These are phyloP conservation scores for Lunularia cruciata DNA, from an alignment of 225 moss, liverwort and hornwort species.

Conservation along the genomic window DNA sequence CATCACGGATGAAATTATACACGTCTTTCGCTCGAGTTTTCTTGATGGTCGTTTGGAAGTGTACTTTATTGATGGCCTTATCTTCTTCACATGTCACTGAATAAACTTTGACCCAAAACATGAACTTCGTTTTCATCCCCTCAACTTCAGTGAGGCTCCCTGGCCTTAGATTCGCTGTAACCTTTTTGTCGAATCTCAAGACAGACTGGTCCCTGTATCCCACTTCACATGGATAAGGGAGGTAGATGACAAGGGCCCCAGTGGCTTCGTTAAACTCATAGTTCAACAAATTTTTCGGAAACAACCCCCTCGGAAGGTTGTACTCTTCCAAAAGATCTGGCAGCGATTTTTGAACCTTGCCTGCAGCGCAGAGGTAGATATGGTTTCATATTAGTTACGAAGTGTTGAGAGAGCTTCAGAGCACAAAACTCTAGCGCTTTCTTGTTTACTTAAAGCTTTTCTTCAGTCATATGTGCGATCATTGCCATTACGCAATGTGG, in stretches of 20 bases:
- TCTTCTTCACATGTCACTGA: slow-evolving; percentile 68
- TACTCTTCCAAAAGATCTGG: slow-evolving; percentile 81
- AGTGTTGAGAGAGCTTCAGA: too few species aligned
- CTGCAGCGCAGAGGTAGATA: slow-evolving; percentile 26
- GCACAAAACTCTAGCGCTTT: too few species aligned
- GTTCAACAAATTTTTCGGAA: slow-evolving; percentile 74
- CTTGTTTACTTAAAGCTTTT: too few species aligned
- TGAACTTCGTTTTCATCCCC: slow-evolving; percentile 89
- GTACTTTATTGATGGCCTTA: slow-evolving; percentile 64
- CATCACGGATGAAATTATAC: slow-evolving; percentile 66
- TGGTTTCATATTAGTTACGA: too few species aligned
- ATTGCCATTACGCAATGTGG: too few species aligned
- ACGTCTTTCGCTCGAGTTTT: slow-evolving; percentile 78
- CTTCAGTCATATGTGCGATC: too few species aligned
- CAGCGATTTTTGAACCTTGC: slow-evolving; percentile 77
- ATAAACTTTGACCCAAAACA: slow-evolving; percentile 95
- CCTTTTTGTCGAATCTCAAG: slow-evolving; percentile 64
- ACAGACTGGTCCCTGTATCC: slow-evolving; percentile 79
- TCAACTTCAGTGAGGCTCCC: slow-evolving; percentile 77
- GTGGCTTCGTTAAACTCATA: slow-evolving; percentile 83
- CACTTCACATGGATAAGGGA: slow-evolving; percentile 79
- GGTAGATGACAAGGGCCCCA: slow-evolving; percentile 59
- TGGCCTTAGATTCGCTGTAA: slow-evolving; percentile 61
- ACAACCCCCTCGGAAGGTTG: slow-evolving; percentile 73
- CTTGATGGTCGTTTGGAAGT: slow-evolving; percentile 82